Evolutionary conservation across 2,329 filamentous ascomycete genomes (phyloP), one percentile per base, ranked within the genome.

Genomic region (Neoascochyta sp.): DNA sequence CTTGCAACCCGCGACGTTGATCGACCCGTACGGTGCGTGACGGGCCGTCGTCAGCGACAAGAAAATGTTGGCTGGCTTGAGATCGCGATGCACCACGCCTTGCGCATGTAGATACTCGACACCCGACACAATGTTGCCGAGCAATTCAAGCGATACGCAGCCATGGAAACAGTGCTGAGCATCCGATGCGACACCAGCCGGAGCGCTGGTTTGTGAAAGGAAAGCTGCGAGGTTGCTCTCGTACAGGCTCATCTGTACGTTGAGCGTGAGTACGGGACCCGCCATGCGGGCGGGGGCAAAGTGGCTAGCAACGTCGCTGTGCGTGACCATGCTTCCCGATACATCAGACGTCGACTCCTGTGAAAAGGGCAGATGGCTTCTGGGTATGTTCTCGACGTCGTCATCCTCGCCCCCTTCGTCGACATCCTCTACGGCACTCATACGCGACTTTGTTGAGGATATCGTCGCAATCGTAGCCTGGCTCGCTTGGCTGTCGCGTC

Each of bases 21-120:
- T 62, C 12, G 64, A 68, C 11, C 72, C 68, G 4, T 67, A 56
- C 1, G 64, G 62, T 24, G 50, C 51, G 9, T 45, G 41, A 14
- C 41, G 54, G 16, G 57, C 51, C 4, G 48, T 57, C 11, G 65
- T 57, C n/a, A 69, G 52, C 3, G 73, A 74, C 0, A 84, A 63
- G 55, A 84, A 82, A 16, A 84, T 75, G 43, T 84, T 84, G 3
- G 74, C 76, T 1, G 80, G 80, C 47, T 84, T 84, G 13, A 84
- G 65, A 47, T 84, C 80, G 7, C 80, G 74, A 46, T 84, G 80
- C 0, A 82, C 70, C 26, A 83, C 73, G 5, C 69, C 68, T 36
- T 76, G 68, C 0, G 65, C 60, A 45, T 84, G 80, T 2, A 83
- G 66, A 45, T 84, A 83, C 34, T 79, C 70, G 3, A 83, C 71